Conservation (phyloP, 192 early-diverging fungal species). For the Spizellomyces sp. region DNA sequence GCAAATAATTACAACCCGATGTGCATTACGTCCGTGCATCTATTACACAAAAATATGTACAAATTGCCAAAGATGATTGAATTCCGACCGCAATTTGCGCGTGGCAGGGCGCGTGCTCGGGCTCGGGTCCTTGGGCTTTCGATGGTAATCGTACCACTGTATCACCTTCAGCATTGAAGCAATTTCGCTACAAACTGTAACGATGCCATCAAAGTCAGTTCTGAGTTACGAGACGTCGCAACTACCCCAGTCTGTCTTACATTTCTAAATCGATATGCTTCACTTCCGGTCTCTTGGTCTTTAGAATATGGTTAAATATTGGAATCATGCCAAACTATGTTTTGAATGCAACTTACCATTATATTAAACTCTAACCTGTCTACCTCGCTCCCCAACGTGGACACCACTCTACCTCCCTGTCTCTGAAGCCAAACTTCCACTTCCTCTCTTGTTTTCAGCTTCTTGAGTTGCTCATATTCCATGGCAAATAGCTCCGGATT, state of each 20-base stretch:
- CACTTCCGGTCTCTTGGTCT: conserved; percentile 53
- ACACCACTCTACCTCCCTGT: conserved; percentile 47
- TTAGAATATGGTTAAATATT: not conserved
- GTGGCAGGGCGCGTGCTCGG: no score
- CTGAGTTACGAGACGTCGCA: no score
- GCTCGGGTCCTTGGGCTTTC: no score
- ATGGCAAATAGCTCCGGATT: conserved; percentile 13
- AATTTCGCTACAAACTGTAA: no score
- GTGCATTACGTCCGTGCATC: no score
- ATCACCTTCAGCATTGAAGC: no score
- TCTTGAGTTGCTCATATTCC: conserved; percentile 37
- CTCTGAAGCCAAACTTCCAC: conserved; percentile 43
- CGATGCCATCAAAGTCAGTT: no score
- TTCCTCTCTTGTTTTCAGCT: conserved; percentile 43
- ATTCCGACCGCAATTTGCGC: no score
- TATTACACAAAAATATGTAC: no score
- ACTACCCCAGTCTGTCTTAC: not conserved
- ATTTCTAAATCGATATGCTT: conserved; percentile 62
- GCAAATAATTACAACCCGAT: no score
- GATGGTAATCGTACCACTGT: no score
- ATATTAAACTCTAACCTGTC: conserved; percentile 55
- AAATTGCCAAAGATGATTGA: no score
- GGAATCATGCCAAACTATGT: not conserved
- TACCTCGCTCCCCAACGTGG: conserved; percentile 50
- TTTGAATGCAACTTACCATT: conserved; percentile 27